Conservation (phyloP, 1,284 basidiomycete genomes). For the Leccinum ponderosum region DNA sequence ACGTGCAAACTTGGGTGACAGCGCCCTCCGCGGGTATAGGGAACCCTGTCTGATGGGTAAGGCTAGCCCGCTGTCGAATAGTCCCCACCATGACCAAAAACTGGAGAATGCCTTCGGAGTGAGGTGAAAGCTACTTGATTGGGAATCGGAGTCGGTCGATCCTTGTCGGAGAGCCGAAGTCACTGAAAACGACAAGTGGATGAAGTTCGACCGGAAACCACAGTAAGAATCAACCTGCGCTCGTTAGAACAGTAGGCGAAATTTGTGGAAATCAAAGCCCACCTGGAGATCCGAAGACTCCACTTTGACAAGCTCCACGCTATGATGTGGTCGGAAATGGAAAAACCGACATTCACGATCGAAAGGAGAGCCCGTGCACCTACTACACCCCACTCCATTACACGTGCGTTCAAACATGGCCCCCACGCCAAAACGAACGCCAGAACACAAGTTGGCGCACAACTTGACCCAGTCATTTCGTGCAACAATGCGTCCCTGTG, state of each 20-base stretch:
- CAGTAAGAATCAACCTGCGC: constrained; percentile 73
- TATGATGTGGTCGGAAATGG: constrained; percentile 82
- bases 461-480: constrained; percentile 48
- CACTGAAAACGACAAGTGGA: constrained; percentile 91
- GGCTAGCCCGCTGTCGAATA: constrained; percentile 82
- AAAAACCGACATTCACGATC: constrained; percentile 83
- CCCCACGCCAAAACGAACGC: constrained; percentile 91
- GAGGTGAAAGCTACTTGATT: constrained; percentile 80
- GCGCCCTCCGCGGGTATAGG: constrained; percentile 73
- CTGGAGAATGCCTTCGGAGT: constrained; percentile 87
- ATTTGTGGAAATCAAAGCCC: constrained; percentile 15
- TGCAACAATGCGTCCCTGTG: constrained; percentile 22
- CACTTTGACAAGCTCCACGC: constrained; percentile 68
- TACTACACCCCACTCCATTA: constrained; percentile 60
- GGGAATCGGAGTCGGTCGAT: constrained; percentile 18
- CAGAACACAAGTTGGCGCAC: constrained; percentile 84
- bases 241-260: not conserved
- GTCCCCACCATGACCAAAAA: constrained; percentile 91
- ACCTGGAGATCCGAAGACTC: constrained; percentile 51
- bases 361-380: constrained; percentile 65
- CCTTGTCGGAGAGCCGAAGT: constrained; percentile 54
- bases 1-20: constrained; percentile 88
- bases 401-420: constrained; percentile 87
- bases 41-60: constrained; percentile 87
- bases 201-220: constrained; percentile 92